These are phyloP conservation scores for Xylariaceae sp. DNA, from an alignment of 2,329 filamentous ascomycete species.

Conservation along the genomic window DNA sequence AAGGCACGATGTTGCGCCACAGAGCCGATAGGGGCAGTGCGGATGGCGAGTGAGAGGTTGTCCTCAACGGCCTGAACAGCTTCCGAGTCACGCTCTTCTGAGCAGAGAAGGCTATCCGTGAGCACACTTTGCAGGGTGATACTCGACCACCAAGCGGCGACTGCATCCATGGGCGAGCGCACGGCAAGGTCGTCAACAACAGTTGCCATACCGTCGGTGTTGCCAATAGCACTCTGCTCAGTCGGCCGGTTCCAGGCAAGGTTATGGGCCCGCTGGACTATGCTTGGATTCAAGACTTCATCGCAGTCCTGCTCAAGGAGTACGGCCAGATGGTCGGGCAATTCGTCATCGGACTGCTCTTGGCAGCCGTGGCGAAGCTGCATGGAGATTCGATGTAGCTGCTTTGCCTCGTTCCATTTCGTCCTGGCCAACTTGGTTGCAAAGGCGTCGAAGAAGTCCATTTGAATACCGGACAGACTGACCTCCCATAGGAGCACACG, in stretches of 20 bases:
- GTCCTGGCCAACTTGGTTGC: constrained; percentile 66
- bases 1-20: constrained; percentile 56
- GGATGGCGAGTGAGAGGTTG: constrained; percentile 61
- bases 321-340: constrained; percentile 69
- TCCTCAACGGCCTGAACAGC: constrained; percentile 26
- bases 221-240: constrained; percentile 53
- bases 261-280: constrained; percentile 82
- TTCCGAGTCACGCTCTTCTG: constrained; percentile 38
- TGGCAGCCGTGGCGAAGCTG: constrained; percentile 33
- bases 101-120: constrained; percentile 50
- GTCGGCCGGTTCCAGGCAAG: constrained; percentile 80
- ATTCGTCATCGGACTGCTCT: constrained; percentile 51
- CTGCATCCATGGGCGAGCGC: constrained; percentile 77
- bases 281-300: constrained; percentile 67
- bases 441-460: constrained; percentile 57
- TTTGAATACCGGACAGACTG: constrained; percentile 57
- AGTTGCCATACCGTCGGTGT: constrained; percentile 67
- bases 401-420: constrained; percentile 75
- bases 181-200: constrained; percentile 83
- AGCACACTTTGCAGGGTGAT: constrained; percentile 64
- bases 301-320: constrained; percentile 76
- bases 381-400: constrained; percentile 46
- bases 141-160: constrained; percentile 87
- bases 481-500: constrained; percentile 80
- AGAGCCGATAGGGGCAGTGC: constrained; percentile 70